Percentiles rank a stretch among this genome's conserved stretches.
Conservation (phyloP, 805 yeast species). For the Torulaspora maleeae region DNA sequence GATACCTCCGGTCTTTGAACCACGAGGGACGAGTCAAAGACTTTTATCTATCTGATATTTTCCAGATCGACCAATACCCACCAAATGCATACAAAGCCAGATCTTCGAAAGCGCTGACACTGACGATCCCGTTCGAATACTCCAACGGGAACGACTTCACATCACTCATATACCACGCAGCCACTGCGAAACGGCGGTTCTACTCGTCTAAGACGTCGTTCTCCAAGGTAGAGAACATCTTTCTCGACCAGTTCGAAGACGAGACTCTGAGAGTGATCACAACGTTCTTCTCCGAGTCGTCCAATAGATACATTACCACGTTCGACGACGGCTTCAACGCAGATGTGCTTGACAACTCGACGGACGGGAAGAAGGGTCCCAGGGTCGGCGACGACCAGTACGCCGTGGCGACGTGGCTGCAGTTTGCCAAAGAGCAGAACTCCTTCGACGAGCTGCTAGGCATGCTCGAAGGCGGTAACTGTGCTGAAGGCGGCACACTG, state of each 20-base stretch:
- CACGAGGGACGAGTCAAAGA: slow-evolving; percentile 33
- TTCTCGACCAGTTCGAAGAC: slow-evolving; percentile 39
- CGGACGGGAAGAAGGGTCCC: slow-evolving; percentile 23
- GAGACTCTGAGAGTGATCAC: slow-evolving; percentile 38
- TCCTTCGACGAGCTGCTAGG: slow-evolving; percentile 20
- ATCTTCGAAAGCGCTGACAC: slow-evolving; percentile 36
- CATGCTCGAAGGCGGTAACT: slow-evolving; percentile 21
- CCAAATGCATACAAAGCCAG: slow-evolving; percentile 34
- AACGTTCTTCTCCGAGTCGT: slow-evolving; percentile 36
- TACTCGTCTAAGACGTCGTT: slow-evolving; percentile 34
- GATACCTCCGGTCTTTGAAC: slow-evolving; percentile 34
- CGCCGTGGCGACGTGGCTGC: slow-evolving; percentile 26
- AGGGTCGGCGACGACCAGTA: slow-evolving; percentile 20
- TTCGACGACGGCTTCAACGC: slow-evolving; percentile 34
- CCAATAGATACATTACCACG: slow-evolving; percentile 34
- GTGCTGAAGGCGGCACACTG: slow-evolving; percentile 16
- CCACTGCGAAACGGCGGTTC: slow-evolving; percentile 34
- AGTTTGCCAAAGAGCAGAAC: slow-evolving; percentile 21
- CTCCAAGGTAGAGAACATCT: slow-evolving; percentile 40
- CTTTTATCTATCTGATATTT: slow-evolving; percentile 32
- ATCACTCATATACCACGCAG: slow-evolving; percentile 36
- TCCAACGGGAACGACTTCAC: slow-evolving; percentile 29
- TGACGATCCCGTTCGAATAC: slow-evolving; percentile 31
- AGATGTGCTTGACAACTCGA: slow-evolving; percentile 24
- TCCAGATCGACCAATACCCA: slow-evolving; percentile 35